Conservation (phyloP, 768 basidiomycete species). For the Suillus variegatus region DNA sequence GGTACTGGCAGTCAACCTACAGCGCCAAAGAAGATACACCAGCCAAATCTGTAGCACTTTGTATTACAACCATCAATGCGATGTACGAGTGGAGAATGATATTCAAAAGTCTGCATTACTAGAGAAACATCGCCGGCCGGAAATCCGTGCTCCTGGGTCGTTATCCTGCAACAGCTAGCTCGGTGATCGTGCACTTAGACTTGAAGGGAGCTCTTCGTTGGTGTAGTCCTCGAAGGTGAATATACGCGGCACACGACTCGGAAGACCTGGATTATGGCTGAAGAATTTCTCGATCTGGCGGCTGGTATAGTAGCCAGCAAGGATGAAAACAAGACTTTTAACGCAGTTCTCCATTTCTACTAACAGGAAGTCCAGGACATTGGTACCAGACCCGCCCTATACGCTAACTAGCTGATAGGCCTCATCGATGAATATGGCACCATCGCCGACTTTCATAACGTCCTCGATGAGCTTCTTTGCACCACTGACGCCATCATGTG, state of each 20-base stretch:
- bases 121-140: no score
- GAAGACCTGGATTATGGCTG: constrained; percentile 64
- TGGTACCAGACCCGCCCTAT: constrained; percentile 45
- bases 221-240: constrained; percentile 60
- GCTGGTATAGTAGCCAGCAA: constrained; percentile 53
- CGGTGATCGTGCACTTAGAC: no score
- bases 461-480: constrained; percentile 48
- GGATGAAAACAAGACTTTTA: constrained; percentile 62
- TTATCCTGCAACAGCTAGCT: no score
- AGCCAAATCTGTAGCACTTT: not conserved
- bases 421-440: constrained; percentile 64
- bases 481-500: constrained; percentile 52
- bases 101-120: not conserved
- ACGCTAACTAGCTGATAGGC: constrained; percentile 58
- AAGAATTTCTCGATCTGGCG: constrained; percentile 72
- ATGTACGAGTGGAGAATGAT: not conserved
- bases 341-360: constrained; percentile 69
- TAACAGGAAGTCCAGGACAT: constrained; percentile 63
- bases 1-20: not conserved
- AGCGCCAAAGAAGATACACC: not conserved
- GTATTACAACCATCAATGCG: not conserved
- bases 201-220: constrained; percentile 44
- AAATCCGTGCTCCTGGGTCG: no score
- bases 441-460: constrained; percentile 52
- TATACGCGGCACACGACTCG: constrained; percentile 57